These are phyloP conservation scores for Viridothelium virens DNA, from an alignment of 495 filamentous ascomycete species.

Conservation along the genomic window DNA sequence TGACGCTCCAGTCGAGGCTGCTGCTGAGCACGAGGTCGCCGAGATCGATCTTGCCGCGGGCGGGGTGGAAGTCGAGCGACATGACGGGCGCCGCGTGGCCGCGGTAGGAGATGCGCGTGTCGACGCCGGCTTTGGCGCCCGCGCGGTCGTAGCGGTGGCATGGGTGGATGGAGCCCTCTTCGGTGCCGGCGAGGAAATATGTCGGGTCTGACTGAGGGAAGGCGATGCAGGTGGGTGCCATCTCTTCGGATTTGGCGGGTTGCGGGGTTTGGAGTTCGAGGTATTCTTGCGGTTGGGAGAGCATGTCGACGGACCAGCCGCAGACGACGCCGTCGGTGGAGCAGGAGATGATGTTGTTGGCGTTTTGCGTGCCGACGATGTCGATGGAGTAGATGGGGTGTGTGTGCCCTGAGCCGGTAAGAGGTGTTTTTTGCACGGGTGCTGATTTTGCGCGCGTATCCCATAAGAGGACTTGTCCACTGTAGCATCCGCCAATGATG, in stretches of 20 bases:
- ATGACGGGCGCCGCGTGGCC: constrained; percentile 92
- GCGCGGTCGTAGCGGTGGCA: constrained; percentile 96
- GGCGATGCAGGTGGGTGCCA: constrained; percentile 91
- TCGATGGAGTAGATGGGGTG: constrained; percentile 94
- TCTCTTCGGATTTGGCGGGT: constrained; percentile 84
- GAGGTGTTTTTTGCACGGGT: constrained; percentile 89
- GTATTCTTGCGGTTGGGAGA: constrained; percentile 87
- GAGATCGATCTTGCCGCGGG: constrained; percentile 84
- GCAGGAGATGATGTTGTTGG: constrained; percentile 92
- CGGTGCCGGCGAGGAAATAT: constrained; percentile 92
- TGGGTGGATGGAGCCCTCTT: constrained; percentile 91
- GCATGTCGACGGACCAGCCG: constrained; percentile 95
- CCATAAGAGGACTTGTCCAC: constrained; percentile 96
- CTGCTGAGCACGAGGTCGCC: constrained; percentile 84
- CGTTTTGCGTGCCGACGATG: constrained; percentile 95
- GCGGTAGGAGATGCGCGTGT: constrained; percentile 72
- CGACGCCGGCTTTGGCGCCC: constrained; percentile 90
- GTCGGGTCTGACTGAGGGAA: constrained; percentile 95
- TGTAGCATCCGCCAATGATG: constrained; percentile 91
- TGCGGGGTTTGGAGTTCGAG: constrained; percentile 78
- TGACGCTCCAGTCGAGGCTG: constrained; percentile 91
- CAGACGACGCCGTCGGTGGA: constrained; percentile 96
- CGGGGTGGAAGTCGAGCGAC: constrained; percentile 91
- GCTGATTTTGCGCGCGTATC: constrained; percentile 76
- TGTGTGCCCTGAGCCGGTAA: constrained; percentile 74